phyloP scores from a whole-genome alignment of 2,329 filamentous ascomycete genomes.

The Fusarium albidum region DNA sequence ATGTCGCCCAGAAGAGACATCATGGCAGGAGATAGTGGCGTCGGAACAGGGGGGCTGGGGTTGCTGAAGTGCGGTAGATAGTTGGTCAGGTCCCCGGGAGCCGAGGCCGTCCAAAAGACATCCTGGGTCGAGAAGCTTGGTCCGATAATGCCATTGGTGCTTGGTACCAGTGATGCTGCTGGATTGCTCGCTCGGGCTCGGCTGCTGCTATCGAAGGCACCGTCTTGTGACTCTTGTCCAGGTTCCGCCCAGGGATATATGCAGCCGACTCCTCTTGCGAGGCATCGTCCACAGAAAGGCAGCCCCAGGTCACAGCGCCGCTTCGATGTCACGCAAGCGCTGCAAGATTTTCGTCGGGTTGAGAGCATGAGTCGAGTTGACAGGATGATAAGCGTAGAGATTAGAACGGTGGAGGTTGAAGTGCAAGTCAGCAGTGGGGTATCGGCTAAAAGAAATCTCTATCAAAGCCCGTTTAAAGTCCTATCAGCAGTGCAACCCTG shows the following conservation, averaged over 20 bases:
- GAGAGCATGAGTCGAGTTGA: not conserved
- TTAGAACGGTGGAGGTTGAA: no score
- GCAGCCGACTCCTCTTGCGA: conserved; percentile 3
- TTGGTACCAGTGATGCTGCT: not conserved
- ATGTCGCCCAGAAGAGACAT: conserved; percentile 8
- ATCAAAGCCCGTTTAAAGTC: no score
- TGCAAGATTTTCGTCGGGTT: conserved; percentile 19
- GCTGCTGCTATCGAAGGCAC: not conserved
- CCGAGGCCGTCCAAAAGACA: not conserved
- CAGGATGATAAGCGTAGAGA: no score
- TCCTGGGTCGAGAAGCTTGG: not conserved
- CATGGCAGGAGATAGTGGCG: conserved; percentile 4
- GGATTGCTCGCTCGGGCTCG: not conserved
- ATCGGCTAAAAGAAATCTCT: no score
- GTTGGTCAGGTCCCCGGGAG: not conserved
- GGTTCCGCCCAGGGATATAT: conserved; percentile 10
- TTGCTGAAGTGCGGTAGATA: not conserved
- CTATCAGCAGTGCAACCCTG: no score
- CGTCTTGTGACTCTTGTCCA: not conserved
- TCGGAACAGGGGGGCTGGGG: not conserved
- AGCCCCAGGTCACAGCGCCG: conserved; percentile 19
- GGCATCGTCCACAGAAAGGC: conserved; percentile 12
- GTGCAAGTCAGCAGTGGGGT: no score
- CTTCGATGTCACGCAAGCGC: conserved; percentile 12
- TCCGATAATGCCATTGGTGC: not conserved